Evolutionary conservation across 306 rosid genomes (phyloP), one percentile per base, ranked within the genome.

Genomic region (Styphnolobium japonicum): DNA sequence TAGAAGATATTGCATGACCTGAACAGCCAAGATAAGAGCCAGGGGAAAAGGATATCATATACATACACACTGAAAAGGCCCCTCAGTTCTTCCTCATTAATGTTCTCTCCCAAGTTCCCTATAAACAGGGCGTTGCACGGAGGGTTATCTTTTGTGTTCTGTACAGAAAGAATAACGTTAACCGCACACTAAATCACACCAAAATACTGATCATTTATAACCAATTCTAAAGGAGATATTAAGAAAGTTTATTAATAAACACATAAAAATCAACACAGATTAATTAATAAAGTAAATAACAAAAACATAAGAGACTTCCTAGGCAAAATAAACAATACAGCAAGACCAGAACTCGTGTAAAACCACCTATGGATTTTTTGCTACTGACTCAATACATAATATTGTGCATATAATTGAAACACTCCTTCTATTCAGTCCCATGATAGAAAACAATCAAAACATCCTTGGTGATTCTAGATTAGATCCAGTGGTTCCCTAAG

Each of bases 81-180:
- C 90, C 97, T 88, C 78, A 96, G 85, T 87, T 96, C 99, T 62
- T 96, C 99, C 92, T 96, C 99, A 48, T 91, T 93, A 62, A 96
- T 92, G 85, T 91, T 91, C 84, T 96, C 99, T 60, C 99, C 99
- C 76, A 96, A 86, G 91, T 96, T 96, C 39, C 99, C 99, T 88
- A 96, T 96, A 75, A 96, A 96, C 63, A 96, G 85, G 73, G 99
- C 93, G 83, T 96, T 96, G 89, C 99, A 96, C 6, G 99, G 99
- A 85, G 99, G 98, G 70, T 96, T 96, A 82, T 96, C 99, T 87
- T 96, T 96, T 10, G 96, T 93, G 88, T 96, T 96, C 99, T 96
- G 96, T 53, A 49, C 51, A 27, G 46, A 60, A 86, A 49, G 23
- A 42, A 66, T 21, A 10, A 79, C 70, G 36, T 8, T 22, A 48